These are phyloP conservation scores for Spathaspora hagerdaliae DNA, from an alignment of 805 yeast genomes.

Conservation along the genomic window DNA sequence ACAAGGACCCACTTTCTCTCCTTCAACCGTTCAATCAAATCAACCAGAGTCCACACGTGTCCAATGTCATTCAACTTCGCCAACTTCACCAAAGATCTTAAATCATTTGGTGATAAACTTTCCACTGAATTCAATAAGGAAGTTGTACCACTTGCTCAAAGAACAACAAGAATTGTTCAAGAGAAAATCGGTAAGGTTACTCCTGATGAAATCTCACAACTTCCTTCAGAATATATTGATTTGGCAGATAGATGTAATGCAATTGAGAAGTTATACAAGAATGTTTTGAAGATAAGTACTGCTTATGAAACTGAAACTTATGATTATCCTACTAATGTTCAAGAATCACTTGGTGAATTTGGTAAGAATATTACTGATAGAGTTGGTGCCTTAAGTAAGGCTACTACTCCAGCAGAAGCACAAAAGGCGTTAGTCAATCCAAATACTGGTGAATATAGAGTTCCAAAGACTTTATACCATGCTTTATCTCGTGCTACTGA, in stretches of 20 bases:
- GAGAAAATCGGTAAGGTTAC: constrained; percentile 71
- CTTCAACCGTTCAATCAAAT: neutral
- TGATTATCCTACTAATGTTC: constrained; percentile 75
- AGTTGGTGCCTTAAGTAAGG: constrained; percentile 64
- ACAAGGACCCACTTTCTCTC: too few relatives aligned
- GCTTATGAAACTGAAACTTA: constrained; percentile 73
- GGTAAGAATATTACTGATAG: constrained; percentile 62
- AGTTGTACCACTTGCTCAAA: constrained; percentile 63
- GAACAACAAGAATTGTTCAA: constrained; percentile 75
- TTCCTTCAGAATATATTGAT: constrained; percentile 74
- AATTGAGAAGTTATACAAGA: constrained; percentile 38
- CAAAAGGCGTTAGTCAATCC: constrained; percentile 61
- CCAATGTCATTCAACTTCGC: constrained; percentile 41
- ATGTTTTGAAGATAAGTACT: constrained; percentile 39
- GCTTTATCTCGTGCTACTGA: constrained; percentile 77
- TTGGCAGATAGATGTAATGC: constrained; percentile 38
- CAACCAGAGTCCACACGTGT: too few relatives aligned
- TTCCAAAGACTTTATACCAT: constrained; percentile 80
- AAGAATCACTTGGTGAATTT: constrained; percentile 72
- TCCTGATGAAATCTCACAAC: constrained; percentile 65
- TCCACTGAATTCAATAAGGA: constrained; percentile 53
- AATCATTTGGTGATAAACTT: constrained; percentile 38
- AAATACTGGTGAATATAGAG: constrained; percentile 38
- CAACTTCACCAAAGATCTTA: constrained; percentile 39
- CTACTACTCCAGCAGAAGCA: constrained; percentile 76